phyloP scores from a whole-genome alignment of 2,329 filamentous ascomycete genomes.

The Phialophora tarda region DNA sequence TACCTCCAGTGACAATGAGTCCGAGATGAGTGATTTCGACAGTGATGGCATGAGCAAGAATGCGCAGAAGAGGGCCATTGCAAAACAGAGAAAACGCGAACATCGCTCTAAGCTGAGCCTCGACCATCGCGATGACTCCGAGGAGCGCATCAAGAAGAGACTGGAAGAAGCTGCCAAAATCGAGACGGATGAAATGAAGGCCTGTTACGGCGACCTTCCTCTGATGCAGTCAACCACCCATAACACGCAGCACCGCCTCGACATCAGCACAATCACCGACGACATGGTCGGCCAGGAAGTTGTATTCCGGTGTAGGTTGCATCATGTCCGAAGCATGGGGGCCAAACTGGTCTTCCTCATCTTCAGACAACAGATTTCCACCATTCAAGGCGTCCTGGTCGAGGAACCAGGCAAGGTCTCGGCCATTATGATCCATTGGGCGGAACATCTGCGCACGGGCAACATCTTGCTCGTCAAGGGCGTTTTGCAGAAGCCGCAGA shows the following conservation, averaged over 20 bases:
- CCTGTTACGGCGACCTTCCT: conserved; percentile 63
- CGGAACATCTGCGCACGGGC: conserved; percentile 79
- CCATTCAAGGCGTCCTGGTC: conserved; percentile 81
- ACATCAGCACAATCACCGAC: conserved; percentile 59
- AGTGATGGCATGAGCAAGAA: conserved; percentile 51
- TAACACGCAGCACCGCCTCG: conserved; percentile 54
- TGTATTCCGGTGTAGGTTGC: conserved; percentile 72
- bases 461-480: conserved; percentile 79
- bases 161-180: conserved; percentile 58
- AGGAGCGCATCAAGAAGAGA: conserved; percentile 49
- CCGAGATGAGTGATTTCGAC: conserved; percentile 45
- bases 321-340: conserved; percentile 81
- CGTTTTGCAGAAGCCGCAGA: conserved; percentile 72
- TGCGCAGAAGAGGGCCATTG: conserved; percentile 51
- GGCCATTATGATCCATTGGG: conserved; percentile 82
- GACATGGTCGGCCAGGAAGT: conserved; percentile 65
- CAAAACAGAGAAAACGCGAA: conserved; percentile 48
- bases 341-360: conserved; percentile 83
- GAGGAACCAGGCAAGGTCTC: conserved; percentile 66
- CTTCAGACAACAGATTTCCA: conserved; percentile 80
- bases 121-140: conserved; percentile 50
- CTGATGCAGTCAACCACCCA: conserved; percentile 63
- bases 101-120: conserved; percentile 51
- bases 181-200: conserved; percentile 64
- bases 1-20: conserved; percentile 49